Conservation (phyloP, 306 rosid species). For the Acacia melanoxylon region DNA sequence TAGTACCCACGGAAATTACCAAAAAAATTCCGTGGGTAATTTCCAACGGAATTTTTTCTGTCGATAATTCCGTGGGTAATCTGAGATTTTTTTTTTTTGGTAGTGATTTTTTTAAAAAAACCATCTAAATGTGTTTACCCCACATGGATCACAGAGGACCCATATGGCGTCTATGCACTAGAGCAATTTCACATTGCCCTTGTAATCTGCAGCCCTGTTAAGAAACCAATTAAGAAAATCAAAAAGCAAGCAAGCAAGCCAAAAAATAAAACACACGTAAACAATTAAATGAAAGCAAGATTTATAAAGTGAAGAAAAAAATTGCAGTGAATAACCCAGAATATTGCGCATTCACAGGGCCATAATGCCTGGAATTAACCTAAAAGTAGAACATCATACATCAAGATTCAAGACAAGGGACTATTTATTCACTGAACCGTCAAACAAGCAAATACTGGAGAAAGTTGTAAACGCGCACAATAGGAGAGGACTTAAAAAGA, state of each 20-base stretch:
- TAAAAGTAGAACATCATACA: not conserved
- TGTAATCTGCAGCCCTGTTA: not conserved
- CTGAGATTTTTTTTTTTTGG: no score
- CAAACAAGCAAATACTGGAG: slow-evolving; percentile 31
- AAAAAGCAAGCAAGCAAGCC: not conserved
- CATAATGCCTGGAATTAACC: not conserved
- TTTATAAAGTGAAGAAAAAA: not conserved
- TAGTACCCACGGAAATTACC: no score
- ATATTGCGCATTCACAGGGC: not conserved
- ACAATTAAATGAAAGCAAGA: not conserved
- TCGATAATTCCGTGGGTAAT: no score
- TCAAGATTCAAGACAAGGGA: not conserved
- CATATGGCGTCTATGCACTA: not conserved
- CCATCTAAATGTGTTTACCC: not conserved
- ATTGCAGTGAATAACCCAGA: not conserved
- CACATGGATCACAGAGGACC: not conserved
- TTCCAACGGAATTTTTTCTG: no score
- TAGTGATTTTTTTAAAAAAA: not conserved
- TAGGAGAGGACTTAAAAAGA: slow-evolving; percentile 42
- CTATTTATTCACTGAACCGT: slow-evolving; percentile 40
- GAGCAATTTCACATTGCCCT: not conserved
- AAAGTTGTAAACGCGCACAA: slow-evolving; percentile 11
- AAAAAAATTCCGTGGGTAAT: no score
- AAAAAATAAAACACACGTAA: not conserved
- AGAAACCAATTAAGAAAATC: no score